Evolutionary conservation across 805 yeast species (phyloP).

Genomic region (Metschnikowia borealis): DNA sequence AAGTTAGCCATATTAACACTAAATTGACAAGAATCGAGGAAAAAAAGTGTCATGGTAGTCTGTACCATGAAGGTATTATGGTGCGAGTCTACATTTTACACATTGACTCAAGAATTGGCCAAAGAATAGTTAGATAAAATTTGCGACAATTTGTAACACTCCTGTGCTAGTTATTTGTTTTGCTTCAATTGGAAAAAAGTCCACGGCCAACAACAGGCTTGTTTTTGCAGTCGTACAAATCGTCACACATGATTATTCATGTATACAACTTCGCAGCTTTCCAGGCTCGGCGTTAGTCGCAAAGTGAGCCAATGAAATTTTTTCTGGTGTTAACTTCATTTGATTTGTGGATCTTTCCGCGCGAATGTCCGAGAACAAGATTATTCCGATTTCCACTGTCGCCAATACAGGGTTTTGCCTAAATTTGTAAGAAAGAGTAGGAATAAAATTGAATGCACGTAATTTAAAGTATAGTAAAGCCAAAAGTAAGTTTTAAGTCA

Average conservation of each 20-base stretch:
- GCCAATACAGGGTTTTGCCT: not conserved
- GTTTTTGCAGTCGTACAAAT: not conserved
- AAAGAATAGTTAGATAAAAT: not conserved
- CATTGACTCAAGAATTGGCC: not conserved
- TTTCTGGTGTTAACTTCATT: not conserved
- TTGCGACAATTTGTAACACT: not conserved
- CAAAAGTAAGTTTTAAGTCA: not conserved
- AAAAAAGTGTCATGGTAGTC: not conserved
- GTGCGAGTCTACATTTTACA: not conserved
- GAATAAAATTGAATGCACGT: too few relatives aligned
- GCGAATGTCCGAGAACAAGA: constrained; percentile 3
- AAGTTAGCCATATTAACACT: not conserved
- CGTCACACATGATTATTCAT: not conserved
- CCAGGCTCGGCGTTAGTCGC: constrained; percentile 3
- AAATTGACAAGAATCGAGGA: not conserved
- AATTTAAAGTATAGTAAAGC: not conserved
- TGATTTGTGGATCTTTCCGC: constrained; percentile 1
- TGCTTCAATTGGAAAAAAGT: not conserved
- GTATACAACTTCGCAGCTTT: not conserved
- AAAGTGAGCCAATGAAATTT: not conserved
- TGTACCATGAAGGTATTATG: not conserved
- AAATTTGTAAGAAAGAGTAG: not conserved
- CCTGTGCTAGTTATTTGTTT: not conserved
- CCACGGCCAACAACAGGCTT: not conserved
- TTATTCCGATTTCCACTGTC: not conserved